phyloP scores from a whole-genome alignment of 371 early-diverging fungal genomes.

The Dichotomocladium elegans region DNA sequence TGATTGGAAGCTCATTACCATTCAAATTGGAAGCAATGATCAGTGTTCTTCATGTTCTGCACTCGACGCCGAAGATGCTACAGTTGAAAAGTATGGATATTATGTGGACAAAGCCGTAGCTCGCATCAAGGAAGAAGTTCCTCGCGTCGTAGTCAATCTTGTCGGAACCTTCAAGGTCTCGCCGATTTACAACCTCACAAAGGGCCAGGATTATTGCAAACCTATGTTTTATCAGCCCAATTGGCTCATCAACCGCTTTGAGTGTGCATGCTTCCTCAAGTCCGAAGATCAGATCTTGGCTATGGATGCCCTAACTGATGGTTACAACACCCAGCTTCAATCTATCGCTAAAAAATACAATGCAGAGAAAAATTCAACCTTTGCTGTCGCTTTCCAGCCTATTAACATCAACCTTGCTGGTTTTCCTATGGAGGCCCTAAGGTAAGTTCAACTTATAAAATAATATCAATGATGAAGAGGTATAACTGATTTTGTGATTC shows the following conservation, averaged over 20 bases:
- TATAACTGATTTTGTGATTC: not conserved
- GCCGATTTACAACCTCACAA: constrained; percentile 6
- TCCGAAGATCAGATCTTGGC: not conserved
- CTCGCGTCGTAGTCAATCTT: constrained; percentile 10
- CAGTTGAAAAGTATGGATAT: constrained; percentile 7
- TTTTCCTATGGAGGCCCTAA: constrained; percentile 8
- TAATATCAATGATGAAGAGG: not conserved
- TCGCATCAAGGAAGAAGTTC: constrained; percentile 10
- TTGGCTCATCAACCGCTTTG: constrained; percentile 4
- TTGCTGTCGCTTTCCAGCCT: constrained; percentile 11
- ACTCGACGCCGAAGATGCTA: constrained; percentile 3
- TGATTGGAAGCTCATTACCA: constrained; percentile 44
- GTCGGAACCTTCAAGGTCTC: constrained; percentile 14
- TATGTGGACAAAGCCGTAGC: constrained; percentile 11
- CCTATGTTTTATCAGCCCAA: not conserved
- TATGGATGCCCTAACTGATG: constrained; percentile 8
- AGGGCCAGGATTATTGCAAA: constrained; percentile 11
- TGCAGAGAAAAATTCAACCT: not conserved
- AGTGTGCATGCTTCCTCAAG: constrained; percentile 10
- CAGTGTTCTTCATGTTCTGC: constrained; percentile 13
- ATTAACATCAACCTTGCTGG: not conserved
- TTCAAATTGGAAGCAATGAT: constrained; percentile 35
- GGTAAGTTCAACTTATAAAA: not conserved
- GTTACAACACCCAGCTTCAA: constrained; percentile 8
- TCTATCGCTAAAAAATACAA: constrained; percentile 12